Evolutionary conservation across 805 yeast species (phyloP), one percentile per base, ranked within the genome.

Genomic region (Brettanomyces anomalus): DNA sequence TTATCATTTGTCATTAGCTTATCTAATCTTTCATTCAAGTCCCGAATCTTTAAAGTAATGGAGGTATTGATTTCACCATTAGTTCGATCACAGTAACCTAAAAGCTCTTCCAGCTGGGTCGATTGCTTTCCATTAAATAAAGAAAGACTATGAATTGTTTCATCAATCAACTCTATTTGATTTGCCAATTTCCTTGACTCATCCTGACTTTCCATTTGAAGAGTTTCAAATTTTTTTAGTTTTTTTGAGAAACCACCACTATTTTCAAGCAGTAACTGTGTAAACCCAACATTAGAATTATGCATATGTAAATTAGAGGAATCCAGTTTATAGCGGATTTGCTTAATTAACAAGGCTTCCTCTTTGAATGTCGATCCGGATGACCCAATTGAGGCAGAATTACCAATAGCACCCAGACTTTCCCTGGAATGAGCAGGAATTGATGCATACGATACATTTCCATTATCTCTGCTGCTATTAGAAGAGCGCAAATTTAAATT

Each of bases 21-120:
- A 51, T 47, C 68, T 63, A 43, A 76, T 74, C 41, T 62, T 56
- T 79, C 84, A 43, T 65, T 65, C 4, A 77, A 58, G 44, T 71
- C 72, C 17, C 83, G 64, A 24, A 82, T 62, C 49, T 79, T 81
- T 46, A 83, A 60, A 10, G 86, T 71, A 36, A 81, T 58, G 1
- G 87, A 78, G 0, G 90, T 82, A 56, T 79, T 83, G 42, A 83
- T 76, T 53, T 81, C 89, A 46, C 86, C 82, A 45, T 79, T 74
- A 10, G 82, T 72, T 48, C 89, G 65, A 60, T 82, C 88, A 41
- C 83, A 76, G 32, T 70, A 66, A 14, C 81, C 76, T 37, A 82
- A 62, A 43, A 81, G 55, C 40, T 74, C 77, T 52, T 82, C 88
- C 33, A 81, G 54, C 68, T 69, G 43, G 70, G 69, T 70, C 49